phyloP scores from a whole-genome alignment of 495 filamentous ascomycete genomes.

The Amniculicola lignicola region DNA sequence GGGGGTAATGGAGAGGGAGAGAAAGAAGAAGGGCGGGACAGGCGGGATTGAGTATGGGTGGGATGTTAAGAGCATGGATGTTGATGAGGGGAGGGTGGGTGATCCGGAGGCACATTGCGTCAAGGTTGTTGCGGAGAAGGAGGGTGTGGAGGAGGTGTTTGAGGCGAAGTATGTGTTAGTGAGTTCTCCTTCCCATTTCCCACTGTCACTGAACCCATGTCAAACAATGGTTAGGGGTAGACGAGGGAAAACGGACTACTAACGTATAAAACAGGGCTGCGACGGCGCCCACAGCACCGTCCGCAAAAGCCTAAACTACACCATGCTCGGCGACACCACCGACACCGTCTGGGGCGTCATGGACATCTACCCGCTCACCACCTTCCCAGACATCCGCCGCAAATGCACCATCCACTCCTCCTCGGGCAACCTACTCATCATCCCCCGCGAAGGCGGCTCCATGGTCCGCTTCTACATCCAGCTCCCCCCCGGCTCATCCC shows the following conservation, averaged over 20 bases:
- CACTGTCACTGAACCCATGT: neutral
- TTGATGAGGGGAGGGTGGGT: constrained; percentile 46
- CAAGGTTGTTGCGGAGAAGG: constrained; percentile 51
- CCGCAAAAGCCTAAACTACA: constrained; percentile 63
- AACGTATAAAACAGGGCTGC: no score
- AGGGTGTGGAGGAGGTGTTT: constrained; percentile 53
- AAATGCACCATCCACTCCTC: constrained; percentile 55
- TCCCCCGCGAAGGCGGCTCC: constrained; percentile 63
- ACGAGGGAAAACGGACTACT: no score
- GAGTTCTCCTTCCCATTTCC: constrained; percentile 30
- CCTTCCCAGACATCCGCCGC: constrained; percentile 72
- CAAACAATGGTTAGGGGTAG: no score
- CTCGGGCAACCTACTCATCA: constrained; percentile 56
- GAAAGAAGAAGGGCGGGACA: neutral
- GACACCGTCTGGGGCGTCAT: constrained; percentile 81
- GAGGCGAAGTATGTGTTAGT: constrained; percentile 68
- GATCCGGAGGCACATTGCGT: constrained; percentile 53
- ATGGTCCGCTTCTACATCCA: constrained; percentile 63
- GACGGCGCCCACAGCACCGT: constrained; percentile 75
- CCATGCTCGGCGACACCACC: constrained; percentile 70
- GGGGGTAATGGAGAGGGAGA: constrained; percentile 44
- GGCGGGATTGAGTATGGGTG: constrained; percentile 60
- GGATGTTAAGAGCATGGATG: constrained; percentile 53
- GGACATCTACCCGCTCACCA: constrained; percentile 70
- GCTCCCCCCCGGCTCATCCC: constrained; percentile 52